A percentile compares a stretch with the other conserved stretches of the same genome.
Conservation (phyloP, 2,329 filamentous ascomycete species). For the Torrubiella hemipterigena region DNA sequence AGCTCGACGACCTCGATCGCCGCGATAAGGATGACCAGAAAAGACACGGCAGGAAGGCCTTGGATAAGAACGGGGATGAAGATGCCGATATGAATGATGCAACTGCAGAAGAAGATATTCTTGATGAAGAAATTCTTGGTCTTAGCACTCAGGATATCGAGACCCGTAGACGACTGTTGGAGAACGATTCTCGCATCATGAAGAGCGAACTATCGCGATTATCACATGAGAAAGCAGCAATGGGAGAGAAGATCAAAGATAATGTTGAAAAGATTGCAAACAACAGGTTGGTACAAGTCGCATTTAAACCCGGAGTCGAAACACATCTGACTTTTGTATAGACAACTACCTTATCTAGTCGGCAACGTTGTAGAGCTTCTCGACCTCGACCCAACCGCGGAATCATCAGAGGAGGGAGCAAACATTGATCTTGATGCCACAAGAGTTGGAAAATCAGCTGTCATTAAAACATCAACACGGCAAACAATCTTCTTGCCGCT, state of each 20-base stretch:
- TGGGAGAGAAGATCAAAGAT: slow-evolving; percentile 99
- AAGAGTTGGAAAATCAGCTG: slow-evolving; percentile 91
- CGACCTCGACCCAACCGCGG: slow-evolving; percentile 89
- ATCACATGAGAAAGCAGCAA: slow-evolving; percentile 87
- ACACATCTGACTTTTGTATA: slow-evolving; percentile 22
- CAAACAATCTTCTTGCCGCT: slow-evolving; percentile 98
- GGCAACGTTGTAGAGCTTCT: slow-evolving; percentile 97
- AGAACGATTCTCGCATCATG: slow-evolving; percentile 98
- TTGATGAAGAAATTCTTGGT: slow-evolving; percentile 88
- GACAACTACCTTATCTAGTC: slow-evolving; percentile 94
- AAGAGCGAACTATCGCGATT: slow-evolving; percentile 91
- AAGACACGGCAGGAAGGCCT: slow-evolving; percentile 20
- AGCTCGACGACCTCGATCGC: slow-evolving; percentile 80
- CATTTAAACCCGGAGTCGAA: neutral
- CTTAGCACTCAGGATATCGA: slow-evolving; percentile 91
- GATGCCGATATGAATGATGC: slow-evolving; percentile 91
- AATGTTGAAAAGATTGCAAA: slow-evolving; percentile 99
- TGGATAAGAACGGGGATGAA: slow-evolving; percentile 43
- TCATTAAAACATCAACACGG: slow-evolving; percentile 97
- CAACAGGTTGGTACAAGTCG: slow-evolving; percentile 57
- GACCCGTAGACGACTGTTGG: slow-evolving; percentile 79
- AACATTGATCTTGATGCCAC: slow-evolving; percentile 98
- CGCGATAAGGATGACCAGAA: slow-evolving; percentile 62
- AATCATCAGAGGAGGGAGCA: slow-evolving; percentile 93
- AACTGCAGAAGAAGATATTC: slow-evolving; percentile 52